A percentile compares a stretch with the other conserved stretches of the same genome.
Conservation (phyloP, 2,329 filamentous ascomycete genomes). For the Alternaria dauci region DNA sequence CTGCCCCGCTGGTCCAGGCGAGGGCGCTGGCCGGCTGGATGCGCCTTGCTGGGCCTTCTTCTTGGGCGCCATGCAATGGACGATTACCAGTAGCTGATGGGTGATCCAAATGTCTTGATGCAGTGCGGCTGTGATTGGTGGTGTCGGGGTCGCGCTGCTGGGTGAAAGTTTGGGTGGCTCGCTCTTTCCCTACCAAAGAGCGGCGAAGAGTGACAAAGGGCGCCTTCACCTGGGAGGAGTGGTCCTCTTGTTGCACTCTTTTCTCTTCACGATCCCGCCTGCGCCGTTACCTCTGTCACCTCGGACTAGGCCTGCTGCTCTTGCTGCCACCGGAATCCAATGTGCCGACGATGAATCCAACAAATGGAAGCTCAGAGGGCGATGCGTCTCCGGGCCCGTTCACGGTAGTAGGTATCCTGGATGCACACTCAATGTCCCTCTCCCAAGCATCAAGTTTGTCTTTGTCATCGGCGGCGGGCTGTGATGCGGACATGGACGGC, state of each 20-base stretch:
- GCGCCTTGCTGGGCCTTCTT: slow-evolving; percentile 33
- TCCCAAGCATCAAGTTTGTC: not conserved
- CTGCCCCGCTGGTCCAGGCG: slow-evolving; percentile 13
- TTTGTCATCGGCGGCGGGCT: not conserved
- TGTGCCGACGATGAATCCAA: not conserved
- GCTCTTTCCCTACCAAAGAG: slow-evolving; percentile 10
- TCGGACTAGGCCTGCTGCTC: not conserved
- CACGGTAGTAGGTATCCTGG: not conserved
- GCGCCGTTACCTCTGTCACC: not conserved
- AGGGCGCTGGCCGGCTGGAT: slow-evolving; percentile 4
- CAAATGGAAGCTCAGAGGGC: not conserved
- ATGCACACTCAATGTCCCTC: not conserved
- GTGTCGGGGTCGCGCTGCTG: not conserved
- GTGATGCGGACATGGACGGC: slow-evolving; percentile 7
- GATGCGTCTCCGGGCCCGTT: not conserved
- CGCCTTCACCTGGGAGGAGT: not conserved
- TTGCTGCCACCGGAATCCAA: not conserved
- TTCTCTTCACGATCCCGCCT: not conserved
- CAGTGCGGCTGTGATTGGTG: not conserved
- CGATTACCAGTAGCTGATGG: not conserved
- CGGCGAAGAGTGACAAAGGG: not conserved
- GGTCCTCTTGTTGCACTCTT: not conserved
- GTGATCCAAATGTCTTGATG: not conserved
- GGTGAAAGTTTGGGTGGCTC: slow-evolving; percentile 2
- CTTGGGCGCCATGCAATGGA: slow-evolving; percentile 40